These are phyloP conservation scores for Elsinoe perseae DNA, from an alignment of 2,329 filamentous ascomycete genomes.

Conservation along the genomic window DNA sequence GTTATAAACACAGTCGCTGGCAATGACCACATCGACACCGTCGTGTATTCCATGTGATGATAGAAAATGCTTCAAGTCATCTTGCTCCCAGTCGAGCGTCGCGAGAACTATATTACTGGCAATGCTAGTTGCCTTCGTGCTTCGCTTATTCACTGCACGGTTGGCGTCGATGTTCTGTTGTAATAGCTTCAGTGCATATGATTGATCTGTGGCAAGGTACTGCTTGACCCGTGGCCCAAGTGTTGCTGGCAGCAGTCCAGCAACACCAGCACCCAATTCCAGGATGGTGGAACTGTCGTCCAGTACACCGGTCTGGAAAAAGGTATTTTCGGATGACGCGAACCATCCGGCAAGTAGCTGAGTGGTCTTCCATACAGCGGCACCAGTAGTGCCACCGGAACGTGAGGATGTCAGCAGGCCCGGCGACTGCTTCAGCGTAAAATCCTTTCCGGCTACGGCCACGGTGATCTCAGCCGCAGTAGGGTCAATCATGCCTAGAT, in stretches of 20 bases:
- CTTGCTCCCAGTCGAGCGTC: constrained; percentile 72
- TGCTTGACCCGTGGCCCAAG: constrained; percentile 53
- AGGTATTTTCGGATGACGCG: constrained; percentile 51
- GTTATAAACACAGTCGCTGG: constrained; percentile 95
- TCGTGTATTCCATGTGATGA: constrained; percentile 40
- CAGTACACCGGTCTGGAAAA: constrained; percentile 53
- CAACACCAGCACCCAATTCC: constrained; percentile 84
- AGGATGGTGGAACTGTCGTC: constrained; percentile 52
- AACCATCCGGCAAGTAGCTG: constrained; percentile 79
- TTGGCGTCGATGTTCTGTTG: constrained; percentile 68
- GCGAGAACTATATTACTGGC: not conserved
- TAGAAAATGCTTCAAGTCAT: constrained; percentile 39
- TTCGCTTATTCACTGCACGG: constrained; percentile 4
- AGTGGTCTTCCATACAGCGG: constrained; percentile 85
- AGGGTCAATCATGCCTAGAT: constrained; percentile 79
- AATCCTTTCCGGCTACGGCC: constrained; percentile 59
- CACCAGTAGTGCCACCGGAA: constrained; percentile 64
- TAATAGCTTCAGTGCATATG: constrained; percentile 72
- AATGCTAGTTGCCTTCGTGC: not conserved
- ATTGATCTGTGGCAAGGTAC: constrained; percentile 81
- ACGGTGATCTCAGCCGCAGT: constrained; percentile 54
- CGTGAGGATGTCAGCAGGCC: constrained; percentile 70
- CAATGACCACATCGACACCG: constrained; percentile 53
- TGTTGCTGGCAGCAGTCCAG: constrained; percentile 66
- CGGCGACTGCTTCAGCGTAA: constrained; percentile 75